A percentile compares a stretch with the other conserved stretches of the same genome.
Conservation (phyloP, 306 rosid species). For the Quercus bicolor region DNA sequence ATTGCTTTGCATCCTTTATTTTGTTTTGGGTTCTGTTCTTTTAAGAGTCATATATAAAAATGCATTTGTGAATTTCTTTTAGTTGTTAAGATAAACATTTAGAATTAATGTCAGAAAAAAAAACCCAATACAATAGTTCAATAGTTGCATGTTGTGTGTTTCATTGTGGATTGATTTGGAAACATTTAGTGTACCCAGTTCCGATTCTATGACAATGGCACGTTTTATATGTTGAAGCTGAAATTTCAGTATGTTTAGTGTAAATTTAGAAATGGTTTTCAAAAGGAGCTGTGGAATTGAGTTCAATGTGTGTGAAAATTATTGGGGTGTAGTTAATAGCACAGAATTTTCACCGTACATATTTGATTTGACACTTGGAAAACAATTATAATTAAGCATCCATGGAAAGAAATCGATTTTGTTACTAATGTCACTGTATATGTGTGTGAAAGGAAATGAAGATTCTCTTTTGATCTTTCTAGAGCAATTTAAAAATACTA, state of each 20-base stretch:
- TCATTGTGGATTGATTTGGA: not conserved
- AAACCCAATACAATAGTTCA: not conserved
- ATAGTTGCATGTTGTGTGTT: not conserved
- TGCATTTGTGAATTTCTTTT: not conserved
- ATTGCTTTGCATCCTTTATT: not conserved
- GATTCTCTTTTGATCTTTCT: not conserved
- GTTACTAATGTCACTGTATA: not conserved
- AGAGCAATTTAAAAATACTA: not conserved
- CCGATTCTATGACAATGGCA: not conserved
- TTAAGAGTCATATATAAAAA: not conserved
- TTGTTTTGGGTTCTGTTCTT: not conserved
- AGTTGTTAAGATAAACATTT: not conserved
- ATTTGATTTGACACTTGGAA: not conserved
- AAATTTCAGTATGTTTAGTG: not conserved
- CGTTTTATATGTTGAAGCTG: not conserved
- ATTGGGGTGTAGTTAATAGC: not conserved
- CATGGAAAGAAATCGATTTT: not conserved
- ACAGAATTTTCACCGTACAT: not conserved
- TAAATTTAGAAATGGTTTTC: not conserved
- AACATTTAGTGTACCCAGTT: not conserved
- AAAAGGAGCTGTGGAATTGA: no score
- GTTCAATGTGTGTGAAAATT: not conserved
- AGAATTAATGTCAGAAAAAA: not conserved
- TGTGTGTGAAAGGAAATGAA: not conserved
- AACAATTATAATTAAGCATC: not conserved